Conservation (phyloP, 805 yeast species). For the Komagataella mondaviorum region DNA sequence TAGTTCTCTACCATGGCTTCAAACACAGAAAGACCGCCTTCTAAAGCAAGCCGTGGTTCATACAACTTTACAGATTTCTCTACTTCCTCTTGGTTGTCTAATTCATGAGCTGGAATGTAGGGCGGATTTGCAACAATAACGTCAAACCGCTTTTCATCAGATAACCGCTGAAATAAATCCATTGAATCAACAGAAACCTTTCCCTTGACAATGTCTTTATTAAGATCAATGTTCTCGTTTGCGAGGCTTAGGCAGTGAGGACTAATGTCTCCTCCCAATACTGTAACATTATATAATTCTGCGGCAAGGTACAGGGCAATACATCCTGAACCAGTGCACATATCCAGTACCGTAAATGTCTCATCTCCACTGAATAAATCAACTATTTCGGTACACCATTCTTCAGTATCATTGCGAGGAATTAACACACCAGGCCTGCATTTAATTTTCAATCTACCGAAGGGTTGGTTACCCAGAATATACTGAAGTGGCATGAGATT, state of each 20-base stretch:
- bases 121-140: conserved; percentile 86
- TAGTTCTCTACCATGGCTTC: conserved; percentile 34
- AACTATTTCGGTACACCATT: conserved; percentile 50
- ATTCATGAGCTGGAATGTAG: conserved; percentile 45
- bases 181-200: conserved; percentile 1
- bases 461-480: conserved; percentile 77
- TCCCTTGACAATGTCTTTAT: background rate
- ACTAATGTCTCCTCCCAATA: conserved; percentile 44
- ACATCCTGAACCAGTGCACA: conserved; percentile 88
- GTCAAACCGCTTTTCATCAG: conserved; percentile 18
- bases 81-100: conserved; percentile 25
- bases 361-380: background rate
- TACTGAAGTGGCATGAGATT: conserved; percentile 67
- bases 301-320: conserved; percentile 42
- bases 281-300: conserved; percentile 6
- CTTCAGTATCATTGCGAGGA: conserved; percentile 94
- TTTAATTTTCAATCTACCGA: conserved; percentile 48
- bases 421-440: conserved; percentile 63
- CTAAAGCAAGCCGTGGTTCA: conserved; percentile 73
- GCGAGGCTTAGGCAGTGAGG: conserved; percentile 38
- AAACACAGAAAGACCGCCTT: conserved; percentile 69
- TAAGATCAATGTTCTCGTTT: conserved; percentile 19
- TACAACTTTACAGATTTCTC: conserved; percentile 51
- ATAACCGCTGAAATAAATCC: conserved; percentile 5
- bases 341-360: conserved; percentile 34